Base-by-base conservation (phyloP, 441 rosid species). In the Erodium chrysanthum region DNA sequence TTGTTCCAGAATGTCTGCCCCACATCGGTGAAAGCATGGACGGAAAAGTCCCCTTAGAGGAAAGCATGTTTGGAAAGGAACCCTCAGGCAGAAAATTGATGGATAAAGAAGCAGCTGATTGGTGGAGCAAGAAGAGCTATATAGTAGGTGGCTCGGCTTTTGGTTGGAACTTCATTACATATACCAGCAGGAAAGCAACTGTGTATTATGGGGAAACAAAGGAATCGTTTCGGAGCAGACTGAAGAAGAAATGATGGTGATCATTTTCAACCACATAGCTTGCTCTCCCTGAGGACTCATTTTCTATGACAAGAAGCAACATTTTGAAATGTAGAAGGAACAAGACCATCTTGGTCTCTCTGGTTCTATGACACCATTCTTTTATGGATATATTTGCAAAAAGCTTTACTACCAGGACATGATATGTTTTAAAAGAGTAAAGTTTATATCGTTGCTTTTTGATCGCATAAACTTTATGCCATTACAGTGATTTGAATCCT, bases 131-230 rank as follows among this genome's bases (percentile, higher is more conserved):
- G 1, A 73, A 75, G 37, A 64, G 79, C 2, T 71, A 66, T 18
- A 76, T 88, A 31, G 81, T 86, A 10, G 98, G 97, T 33, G 90
- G 95, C 5, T 89, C 96, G 0, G 89, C 90, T 14, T 87, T 89
- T 73, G 98, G 96, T 61, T 93, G 98, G 97, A 89, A 93, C 71
- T 91, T 89, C 63, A 44, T 89, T 5, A 93, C 95, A 42, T 80
- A 65, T 73, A 59, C 82, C 1, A 82, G 92, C 65, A 66, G 67
- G 5, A 70, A 79, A 68, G 58, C 44, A 0, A 79, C 88, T 17
- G 75, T 78, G 40, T 89, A 85, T 75, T 84, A 67, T 68, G 97
- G 97, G 29, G 80, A 73, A 72, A 81, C 95, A 0, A 93, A 88
- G 76, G 90, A 86, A 70, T 83, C 86, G 5, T 91, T 82, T 80